These are phyloP conservation scores for Sporothrix brasiliensis DNA, from an alignment of 2,329 filamentous ascomycete genomes.

Conservation along the genomic window DNA sequence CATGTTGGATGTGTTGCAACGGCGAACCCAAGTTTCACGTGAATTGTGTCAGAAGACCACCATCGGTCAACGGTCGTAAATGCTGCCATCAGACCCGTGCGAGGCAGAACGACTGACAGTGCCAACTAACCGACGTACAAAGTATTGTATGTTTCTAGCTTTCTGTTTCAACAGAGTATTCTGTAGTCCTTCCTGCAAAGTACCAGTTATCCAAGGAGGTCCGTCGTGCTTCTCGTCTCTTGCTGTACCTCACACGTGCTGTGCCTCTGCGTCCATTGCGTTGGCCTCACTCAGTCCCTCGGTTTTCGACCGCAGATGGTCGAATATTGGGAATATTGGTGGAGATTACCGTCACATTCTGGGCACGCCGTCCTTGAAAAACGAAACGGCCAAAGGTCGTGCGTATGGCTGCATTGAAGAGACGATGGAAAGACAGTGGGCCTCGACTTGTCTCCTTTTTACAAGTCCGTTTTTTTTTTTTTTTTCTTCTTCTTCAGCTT, in stretches of 20 bases:
- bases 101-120: not conserved
- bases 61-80: not conserved
- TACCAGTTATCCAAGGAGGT: not conserved
- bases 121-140: too few relatives aligned
- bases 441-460: not conserved
- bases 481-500: not conserved
- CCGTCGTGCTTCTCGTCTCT: not conserved
- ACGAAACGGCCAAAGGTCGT: slow-evolving; percentile 1
- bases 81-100: not conserved
- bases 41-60: not conserved
- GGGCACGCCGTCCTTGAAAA: not conserved
- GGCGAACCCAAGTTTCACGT: too few relatives aligned
- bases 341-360: slow-evolving; percentile 18
- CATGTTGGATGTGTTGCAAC: not conserved
- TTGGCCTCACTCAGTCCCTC: not conserved
- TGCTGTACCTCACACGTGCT: not conserved
- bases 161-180: too few relatives aligned
- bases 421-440: not conserved
- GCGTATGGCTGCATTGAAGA: not conserved
- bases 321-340: slow-evolving; percentile 19
- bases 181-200: too few relatives aligned
- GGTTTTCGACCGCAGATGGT: not conserved
- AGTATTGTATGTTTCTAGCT: too few relatives aligned
- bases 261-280: not conserved
- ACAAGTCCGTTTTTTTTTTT: not conserved